Percentiles rank a stretch among this genome's conserved stretches.
These are phyloP conservation scores for Capsella bursapastoris DNA, from an alignment of 345 rosid genomes.

Conservation along the genomic window DNA sequence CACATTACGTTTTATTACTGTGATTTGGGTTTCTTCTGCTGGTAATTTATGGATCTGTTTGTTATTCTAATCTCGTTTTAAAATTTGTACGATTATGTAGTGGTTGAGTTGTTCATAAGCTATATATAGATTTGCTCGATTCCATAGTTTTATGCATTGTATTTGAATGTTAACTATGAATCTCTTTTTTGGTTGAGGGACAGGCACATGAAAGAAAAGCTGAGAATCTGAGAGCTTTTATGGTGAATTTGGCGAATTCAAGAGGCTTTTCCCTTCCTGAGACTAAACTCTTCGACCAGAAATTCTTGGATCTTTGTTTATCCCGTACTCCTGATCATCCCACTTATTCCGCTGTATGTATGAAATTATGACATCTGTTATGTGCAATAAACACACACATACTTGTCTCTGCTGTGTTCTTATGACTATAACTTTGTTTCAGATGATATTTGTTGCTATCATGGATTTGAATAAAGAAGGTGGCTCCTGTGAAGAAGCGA, in stretches of 20 bases:
- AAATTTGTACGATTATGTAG: neutral
- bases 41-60: neutral
- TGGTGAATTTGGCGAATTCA: conserved; percentile 38
- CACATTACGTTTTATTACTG: neutral
- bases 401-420: conserved; percentile 15
- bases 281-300: conserved; percentile 34
- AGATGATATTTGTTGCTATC: conserved; percentile 52
- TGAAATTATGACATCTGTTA: neutral
- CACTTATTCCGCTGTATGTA: conserved; percentile 44
- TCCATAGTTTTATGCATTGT: conserved; percentile 1
- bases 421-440: conserved; percentile 6
- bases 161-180: neutral
- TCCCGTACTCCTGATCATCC: conserved; percentile 45
- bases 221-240: conserved; percentile 42
- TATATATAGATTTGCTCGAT: neutral
- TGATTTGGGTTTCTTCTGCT: neutral
- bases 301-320: conserved; percentile 37
- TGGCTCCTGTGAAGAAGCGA: conserved; percentile 45
- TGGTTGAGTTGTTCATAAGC: conserved; percentile 1
- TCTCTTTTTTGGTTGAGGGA: neutral
- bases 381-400: neutral
- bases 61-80: neutral
- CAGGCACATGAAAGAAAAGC: conserved; percentile 37
- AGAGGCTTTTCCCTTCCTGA: conserved; percentile 38
- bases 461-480: conserved; percentile 46